These are phyloP conservation scores for Closterium sp. DNA, from an alignment of 139 green algal genomes.

Conservation along the genomic window DNA sequence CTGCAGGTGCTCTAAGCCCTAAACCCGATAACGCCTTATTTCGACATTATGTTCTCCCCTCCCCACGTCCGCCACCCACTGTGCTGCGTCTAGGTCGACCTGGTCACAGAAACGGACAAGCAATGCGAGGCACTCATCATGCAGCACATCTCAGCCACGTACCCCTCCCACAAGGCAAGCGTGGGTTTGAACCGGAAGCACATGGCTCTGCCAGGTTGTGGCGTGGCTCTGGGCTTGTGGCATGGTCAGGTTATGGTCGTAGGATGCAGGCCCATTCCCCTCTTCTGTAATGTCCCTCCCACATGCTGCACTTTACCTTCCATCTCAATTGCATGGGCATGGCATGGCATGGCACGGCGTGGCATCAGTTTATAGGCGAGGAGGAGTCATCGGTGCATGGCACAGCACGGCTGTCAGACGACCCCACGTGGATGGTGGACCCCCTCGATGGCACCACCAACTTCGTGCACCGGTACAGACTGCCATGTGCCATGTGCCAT, in stretches of 20 bases:
- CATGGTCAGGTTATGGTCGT: too few species aligned
- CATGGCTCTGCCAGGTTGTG: too few species aligned
- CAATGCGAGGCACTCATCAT: slow-evolving; percentile 72
- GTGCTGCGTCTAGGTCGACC: slow-evolving; percentile 63
- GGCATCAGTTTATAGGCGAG: slow-evolving; percentile 61
- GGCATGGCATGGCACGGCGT: slow-evolving; percentile 7
- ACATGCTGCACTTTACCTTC: neutral
- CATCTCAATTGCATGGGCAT: slow-evolving; percentile 13
- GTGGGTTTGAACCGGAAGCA: neutral
- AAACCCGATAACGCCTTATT: too few species aligned
- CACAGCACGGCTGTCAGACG: slow-evolving; percentile 62
- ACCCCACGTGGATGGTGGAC: slow-evolving; percentile 91
- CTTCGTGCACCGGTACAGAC: slow-evolving; percentile 52
- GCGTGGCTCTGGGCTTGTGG: too few species aligned
- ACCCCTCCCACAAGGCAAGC: slow-evolving; percentile 62
- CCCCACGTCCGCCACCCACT: neutral
- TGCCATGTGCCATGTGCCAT: too few species aligned
- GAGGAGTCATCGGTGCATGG: slow-evolving; percentile 44
- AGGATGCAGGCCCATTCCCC: too few species aligned
- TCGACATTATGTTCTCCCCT: too few species aligned
- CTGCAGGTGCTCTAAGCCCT: neutral
- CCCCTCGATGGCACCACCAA: slow-evolving; percentile 94
- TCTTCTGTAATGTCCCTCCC: neutral
- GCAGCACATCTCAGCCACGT: slow-evolving; percentile 58
- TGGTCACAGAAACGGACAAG: slow-evolving; percentile 96